A percentile compares a stretch with the other conserved stretches of the same genome.
Conservation (phyloP, 192 early-diverging fungal genomes). For the Backusella morwellensis region DNA sequence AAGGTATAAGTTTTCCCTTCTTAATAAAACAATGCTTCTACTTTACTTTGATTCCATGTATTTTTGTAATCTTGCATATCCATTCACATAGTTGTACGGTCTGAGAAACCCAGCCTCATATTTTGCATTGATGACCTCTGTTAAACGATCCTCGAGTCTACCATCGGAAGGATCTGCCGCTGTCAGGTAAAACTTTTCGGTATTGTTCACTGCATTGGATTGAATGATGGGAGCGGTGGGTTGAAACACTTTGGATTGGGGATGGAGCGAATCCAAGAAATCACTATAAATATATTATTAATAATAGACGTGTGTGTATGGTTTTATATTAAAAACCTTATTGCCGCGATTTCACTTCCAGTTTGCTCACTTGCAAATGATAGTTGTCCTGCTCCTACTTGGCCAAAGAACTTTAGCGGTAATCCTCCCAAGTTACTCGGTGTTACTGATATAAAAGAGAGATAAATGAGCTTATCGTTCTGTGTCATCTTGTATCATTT, state of each 20-base stretch:
- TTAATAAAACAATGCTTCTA: too few relatives aligned
- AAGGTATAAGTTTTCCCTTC: not conserved
- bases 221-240: slow-evolving; percentile 18
- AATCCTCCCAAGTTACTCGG: slow-evolving; percentile 30
- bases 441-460: slow-evolving; percentile 9
- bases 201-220: slow-evolving; percentile 11
- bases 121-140: slow-evolving; percentile 91
- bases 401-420: slow-evolving; percentile 36
- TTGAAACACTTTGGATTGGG: slow-evolving; percentile 25
- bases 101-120: slow-evolving; percentile 93
- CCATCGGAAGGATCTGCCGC: slow-evolving; percentile 92
- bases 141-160: slow-evolving; percentile 83
- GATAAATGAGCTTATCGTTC: not conserved
- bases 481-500: not conserved
- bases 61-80: slow-evolving; percentile 82
- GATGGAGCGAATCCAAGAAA: slow-evolving; percentile 53
- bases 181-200: slow-evolving; percentile 85
- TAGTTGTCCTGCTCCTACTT: slow-evolving; percentile 47
- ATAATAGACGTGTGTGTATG: not conserved
- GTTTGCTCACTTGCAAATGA: slow-evolving; percentile 72
- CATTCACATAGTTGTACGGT: slow-evolving; percentile 96
- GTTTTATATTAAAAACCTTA: slow-evolving; percentile 29
- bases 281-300: slow-evolving; percentile 22
- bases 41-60: slow-evolving; percentile 86
- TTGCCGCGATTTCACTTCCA: slow-evolving; percentile 77